Evolutionary conservation across 345 rosid species (phyloP).

Genomic region (Garcia nutans): DNA sequence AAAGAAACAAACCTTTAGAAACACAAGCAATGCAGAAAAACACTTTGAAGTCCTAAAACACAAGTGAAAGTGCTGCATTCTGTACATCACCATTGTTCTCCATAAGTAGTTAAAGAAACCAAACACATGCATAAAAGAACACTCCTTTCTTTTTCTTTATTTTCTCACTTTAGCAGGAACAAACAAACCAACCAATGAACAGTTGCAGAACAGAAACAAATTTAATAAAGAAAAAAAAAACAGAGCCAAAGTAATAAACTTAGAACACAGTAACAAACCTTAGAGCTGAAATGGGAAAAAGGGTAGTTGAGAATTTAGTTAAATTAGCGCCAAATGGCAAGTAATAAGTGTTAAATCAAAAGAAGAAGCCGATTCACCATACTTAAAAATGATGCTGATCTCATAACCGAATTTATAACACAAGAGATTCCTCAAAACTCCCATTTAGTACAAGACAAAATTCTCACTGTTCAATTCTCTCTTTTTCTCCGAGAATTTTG

Average conservation of each 20-base stretch:
- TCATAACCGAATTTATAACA: constrained; percentile 34
- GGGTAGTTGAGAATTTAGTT: not conserved
- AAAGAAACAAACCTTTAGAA: constrained; percentile 16
- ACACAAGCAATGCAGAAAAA: not conserved
- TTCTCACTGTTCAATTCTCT: constrained; percentile 2
- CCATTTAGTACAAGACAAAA: constrained; percentile 31
- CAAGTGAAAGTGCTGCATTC: not conserved
- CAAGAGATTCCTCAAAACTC: constrained; percentile 19
- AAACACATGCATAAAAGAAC: not conserved
- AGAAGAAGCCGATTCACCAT: constrained; percentile 23
- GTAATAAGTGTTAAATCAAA: not conserved
- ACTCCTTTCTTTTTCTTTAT: not conserved
- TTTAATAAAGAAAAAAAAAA: too few species aligned
- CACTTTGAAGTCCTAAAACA: not conserved
- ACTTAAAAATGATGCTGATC: constrained; percentile 7
- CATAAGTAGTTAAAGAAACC: constrained; percentile 13
- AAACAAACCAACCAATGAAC: not conserved
- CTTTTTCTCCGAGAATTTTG: constrained; percentile 17
- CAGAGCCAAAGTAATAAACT: not conserved
- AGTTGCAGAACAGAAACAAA: not conserved
- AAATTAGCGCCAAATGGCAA: constrained; percentile 29
- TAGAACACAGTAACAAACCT: constrained; percentile 17
- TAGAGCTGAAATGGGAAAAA: constrained; percentile 13
- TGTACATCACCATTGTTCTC: constrained; percentile 23
- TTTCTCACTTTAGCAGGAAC: not conserved